Conservation (phyloP, 495 filamentous ascomycete species). For the Penicillium pulvis region DNA sequence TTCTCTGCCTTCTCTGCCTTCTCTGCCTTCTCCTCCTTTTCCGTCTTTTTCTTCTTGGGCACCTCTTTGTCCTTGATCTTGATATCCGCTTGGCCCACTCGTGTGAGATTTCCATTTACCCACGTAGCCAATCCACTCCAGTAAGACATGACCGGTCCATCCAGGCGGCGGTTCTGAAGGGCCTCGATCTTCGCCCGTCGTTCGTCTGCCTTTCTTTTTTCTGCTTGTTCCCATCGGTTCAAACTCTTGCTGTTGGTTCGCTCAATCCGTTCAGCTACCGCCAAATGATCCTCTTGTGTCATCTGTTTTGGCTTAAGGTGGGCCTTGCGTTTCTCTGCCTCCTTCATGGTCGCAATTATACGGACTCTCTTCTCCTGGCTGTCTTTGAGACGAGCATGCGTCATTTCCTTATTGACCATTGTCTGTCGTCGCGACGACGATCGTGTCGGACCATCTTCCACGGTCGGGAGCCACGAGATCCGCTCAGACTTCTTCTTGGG, state of each 20-base stretch:
- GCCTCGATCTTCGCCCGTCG: slow-evolving; percentile 78
- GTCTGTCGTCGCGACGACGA: slow-evolving; percentile 83
- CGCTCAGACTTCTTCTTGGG: slow-evolving; percentile 94
- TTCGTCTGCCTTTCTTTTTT: slow-evolving; percentile 83
- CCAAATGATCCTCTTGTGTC: slow-evolving; percentile 87
- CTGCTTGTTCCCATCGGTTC: slow-evolving; percentile 90
- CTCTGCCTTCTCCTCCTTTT: slow-evolving; percentile 34
- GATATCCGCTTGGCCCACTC: slow-evolving; percentile 69
- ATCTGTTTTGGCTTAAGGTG: slow-evolving; percentile 74
- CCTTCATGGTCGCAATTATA: slow-evolving; percentile 82
- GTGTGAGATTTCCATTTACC: slow-evolving; percentile 72
- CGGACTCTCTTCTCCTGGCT: slow-evolving; percentile 78
- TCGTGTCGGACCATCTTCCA: slow-evolving; percentile 76
- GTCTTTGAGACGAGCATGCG: slow-evolving; percentile 80
- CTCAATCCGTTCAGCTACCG: slow-evolving; percentile 81
- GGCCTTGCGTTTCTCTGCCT: slow-evolving; percentile 76
- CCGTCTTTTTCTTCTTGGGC: slow-evolving; percentile 35
- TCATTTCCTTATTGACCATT: slow-evolving; percentile 78
- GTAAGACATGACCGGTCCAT: slow-evolving; percentile 87
- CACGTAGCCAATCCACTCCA: slow-evolving; percentile 88
- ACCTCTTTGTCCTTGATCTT: slow-evolving; percentile 50
- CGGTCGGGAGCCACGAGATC: slow-evolving; percentile 80
- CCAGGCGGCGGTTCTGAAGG: slow-evolving; percentile 78
- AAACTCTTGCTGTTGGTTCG: slow-evolving; percentile 86
- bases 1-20: slow-evolving; percentile 29